Evolutionary conservation across 768 basidiomycete species (phyloP).

Genomic region (Leccinum longicurvipes): DNA sequence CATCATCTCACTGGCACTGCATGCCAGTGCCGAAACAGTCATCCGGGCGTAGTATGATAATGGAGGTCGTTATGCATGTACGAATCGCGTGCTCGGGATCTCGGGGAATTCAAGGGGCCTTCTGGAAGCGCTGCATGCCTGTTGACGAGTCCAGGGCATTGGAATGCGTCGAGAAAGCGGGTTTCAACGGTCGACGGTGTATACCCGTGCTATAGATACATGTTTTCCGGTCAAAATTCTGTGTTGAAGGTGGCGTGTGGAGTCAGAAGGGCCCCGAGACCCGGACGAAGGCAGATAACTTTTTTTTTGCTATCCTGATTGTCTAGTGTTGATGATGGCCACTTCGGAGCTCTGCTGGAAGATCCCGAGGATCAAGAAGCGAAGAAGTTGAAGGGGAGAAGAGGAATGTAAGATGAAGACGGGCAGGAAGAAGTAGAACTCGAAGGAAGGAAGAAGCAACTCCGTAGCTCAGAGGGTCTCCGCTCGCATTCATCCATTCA

Average conservation of each 20-base stretch:
- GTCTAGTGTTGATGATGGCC: background rate
- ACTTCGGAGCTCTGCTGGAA: background rate
- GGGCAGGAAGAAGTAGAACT: background rate
- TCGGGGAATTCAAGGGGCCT: background rate
- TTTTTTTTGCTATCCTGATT: background rate
- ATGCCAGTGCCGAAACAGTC: background rate
- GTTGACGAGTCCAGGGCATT: too few species aligned
- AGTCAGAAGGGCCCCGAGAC: background rate
- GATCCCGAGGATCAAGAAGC: background rate
- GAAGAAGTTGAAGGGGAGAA: background rate
- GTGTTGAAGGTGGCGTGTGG: background rate
- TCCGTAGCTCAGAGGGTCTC: conserved; percentile 4
- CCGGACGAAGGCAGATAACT: background rate
- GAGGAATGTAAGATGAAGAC: background rate
- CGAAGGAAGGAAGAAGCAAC: background rate
- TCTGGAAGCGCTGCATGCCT: background rate
- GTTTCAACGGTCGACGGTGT: too few species aligned
- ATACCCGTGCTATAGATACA: too few species aligned
- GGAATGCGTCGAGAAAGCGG: too few species aligned
- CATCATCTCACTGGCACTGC: background rate
- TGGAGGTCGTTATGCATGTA: background rate
- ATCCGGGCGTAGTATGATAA: background rate
- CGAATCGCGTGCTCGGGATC: background rate
- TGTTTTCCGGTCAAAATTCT: background rate
- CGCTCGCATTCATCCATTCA: conserved; percentile 12